phyloP scores from a whole-genome alignment of 768 basidiomycete genomes.

The Tubosaeta brunneosetosa region DNA sequence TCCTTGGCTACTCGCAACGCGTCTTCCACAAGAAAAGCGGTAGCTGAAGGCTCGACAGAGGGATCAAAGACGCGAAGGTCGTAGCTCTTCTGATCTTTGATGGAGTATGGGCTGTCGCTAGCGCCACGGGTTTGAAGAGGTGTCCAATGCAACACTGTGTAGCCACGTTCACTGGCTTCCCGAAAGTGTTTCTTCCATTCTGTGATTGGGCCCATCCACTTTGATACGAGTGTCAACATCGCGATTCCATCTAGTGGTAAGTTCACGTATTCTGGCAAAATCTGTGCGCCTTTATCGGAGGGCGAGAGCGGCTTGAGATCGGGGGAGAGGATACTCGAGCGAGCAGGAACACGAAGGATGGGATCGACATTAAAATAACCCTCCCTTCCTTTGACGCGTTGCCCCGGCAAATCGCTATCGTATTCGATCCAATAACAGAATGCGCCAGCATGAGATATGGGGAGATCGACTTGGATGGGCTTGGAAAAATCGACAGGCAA shows the following conservation, averaged over 20 bases:
- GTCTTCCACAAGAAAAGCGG: constrained; percentile 55
- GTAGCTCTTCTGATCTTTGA: constrained; percentile 80
- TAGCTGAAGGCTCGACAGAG: constrained; percentile 42
- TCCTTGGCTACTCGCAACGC: constrained; percentile 68
- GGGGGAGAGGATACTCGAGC: constrained; percentile 66
- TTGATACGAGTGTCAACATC: constrained; percentile 88
- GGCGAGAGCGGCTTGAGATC: constrained; percentile 50
- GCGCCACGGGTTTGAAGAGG: constrained; percentile 90
- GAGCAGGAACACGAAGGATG: constrained; percentile 67
- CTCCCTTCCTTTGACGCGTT: constrained; percentile 74
- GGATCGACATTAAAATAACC: constrained; percentile 98
- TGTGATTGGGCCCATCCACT: constrained; percentile 91
- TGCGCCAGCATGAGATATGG: constrained; percentile 94
- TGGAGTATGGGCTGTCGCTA: constrained; percentile 91
- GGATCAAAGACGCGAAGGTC: constrained; percentile 67
- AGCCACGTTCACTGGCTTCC: constrained; percentile 84
- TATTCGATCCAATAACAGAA: constrained; percentile 96
- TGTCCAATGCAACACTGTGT: constrained; percentile 98
- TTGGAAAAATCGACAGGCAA: constrained; percentile 84
- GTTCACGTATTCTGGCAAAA: constrained; percentile 52
- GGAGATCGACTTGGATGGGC: constrained; percentile 89
- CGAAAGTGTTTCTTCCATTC: constrained; percentile 78
- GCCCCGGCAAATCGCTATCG: constrained; percentile 52
- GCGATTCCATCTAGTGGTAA: constrained; percentile 85
- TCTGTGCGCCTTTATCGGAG: constrained; percentile 45